A percentile compares a stretch with the other conserved stretches of the same genome.
phyloP scores from a whole-genome alignment of 441 rosid genomes.

The Jatropha podagrica region DNA sequence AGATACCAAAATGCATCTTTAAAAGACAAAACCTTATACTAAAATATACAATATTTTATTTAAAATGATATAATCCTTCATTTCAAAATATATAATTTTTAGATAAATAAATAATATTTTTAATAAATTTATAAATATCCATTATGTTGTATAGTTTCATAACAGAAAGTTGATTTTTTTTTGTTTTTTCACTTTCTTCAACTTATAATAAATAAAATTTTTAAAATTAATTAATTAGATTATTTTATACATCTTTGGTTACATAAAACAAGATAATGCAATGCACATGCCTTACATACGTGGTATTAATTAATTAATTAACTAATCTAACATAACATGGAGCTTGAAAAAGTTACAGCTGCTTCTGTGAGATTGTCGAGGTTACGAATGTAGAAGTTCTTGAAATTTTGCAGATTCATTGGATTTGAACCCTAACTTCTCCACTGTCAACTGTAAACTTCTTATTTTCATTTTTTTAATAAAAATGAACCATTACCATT shows the following conservation, averaged over 20 bases:
- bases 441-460: no score
- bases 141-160: neutral
- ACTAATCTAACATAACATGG: neutral
- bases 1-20: no score
- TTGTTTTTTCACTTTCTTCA: conserved; percentile 9
- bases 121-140: no score
- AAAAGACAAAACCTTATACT: no score
- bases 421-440: neutral
- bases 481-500: conserved; percentile 2
- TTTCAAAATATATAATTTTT: no score
- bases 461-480: no score
- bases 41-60: no score
- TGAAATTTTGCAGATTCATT: neutral
- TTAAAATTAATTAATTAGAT: neutral
- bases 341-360: neutral
- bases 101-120: no score
- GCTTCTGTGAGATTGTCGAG: conserved; percentile 9
- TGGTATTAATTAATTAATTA: conserved; percentile 4
- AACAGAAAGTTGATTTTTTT: neutral
- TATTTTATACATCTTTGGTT: conserved; percentile 14
- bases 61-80: no score
- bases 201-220: neutral
- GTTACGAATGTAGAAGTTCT: neutral
- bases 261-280: conserved; percentile 35
- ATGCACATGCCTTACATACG: conserved; percentile 33